phyloP scores from a whole-genome alignment of 179 eudicot genomes.

The Dionaea muscipula region DNA sequence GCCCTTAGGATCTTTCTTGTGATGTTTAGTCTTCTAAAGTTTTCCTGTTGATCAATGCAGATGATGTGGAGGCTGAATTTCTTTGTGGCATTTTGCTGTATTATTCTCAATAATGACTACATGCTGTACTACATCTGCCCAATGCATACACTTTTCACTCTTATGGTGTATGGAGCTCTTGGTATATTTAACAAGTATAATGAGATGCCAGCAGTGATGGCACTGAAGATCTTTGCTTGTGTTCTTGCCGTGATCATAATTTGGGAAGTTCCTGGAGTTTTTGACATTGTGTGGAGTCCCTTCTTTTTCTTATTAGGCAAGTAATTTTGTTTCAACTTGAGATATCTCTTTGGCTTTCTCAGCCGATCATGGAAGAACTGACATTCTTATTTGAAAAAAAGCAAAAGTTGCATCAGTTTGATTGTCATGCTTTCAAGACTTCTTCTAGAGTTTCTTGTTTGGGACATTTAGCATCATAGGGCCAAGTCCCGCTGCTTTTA shows the following conservation, averaged over 20 bases:
- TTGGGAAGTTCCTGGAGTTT: constrained; percentile 94
- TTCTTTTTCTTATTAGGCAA: constrained; percentile 69
- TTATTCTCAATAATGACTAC: constrained; percentile 71
- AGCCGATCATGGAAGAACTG: neutral
- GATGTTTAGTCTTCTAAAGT: too few species aligned
- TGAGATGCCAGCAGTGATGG: constrained; percentile 63
- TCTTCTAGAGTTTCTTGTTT: too few species aligned
- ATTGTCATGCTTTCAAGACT: neutral
- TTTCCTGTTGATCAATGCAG: too few species aligned
- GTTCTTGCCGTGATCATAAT: constrained; percentile 67
- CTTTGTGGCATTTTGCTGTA: constrained; percentile 65
- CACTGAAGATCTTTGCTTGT: constrained; percentile 57
- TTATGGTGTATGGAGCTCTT: constrained; percentile 96
- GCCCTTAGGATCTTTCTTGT: too few species aligned
- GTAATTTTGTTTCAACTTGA: too few species aligned
- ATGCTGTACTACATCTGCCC: constrained; percentile 89
- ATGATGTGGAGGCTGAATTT: constrained; percentile 99
- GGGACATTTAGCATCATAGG: too few species aligned
- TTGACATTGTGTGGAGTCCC: constrained; percentile 76
- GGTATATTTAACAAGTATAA: constrained; percentile 71
- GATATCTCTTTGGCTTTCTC: neutral
- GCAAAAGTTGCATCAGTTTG: neutral
- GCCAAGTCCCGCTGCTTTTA: too few species aligned
- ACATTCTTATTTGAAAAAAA: too few species aligned
- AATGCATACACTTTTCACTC: constrained; percentile 97